Evolutionary conservation across 2,329 filamentous ascomycete species (phyloP).

Genomic region (Aspergillus calidoustus): DNA sequence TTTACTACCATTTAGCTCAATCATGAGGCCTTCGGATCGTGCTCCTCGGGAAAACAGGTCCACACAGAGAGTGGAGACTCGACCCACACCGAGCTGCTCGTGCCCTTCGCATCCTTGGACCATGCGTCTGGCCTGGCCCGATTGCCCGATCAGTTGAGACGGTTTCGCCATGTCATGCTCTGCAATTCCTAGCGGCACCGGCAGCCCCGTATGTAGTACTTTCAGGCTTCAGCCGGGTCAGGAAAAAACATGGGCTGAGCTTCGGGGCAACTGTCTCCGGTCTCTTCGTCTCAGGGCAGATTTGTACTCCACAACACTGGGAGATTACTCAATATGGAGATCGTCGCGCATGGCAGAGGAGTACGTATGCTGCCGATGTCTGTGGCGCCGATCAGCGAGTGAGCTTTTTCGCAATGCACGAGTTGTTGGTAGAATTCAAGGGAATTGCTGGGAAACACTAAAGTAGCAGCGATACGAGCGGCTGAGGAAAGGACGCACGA

Average conservation of each 20-base stretch:
- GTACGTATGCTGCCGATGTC: slow-evolving; percentile 10
- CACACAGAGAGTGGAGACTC: slow-evolving; percentile 5
- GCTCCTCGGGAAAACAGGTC: slow-evolving; percentile 1
- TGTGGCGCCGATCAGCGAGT: not conserved
- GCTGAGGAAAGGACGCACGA: not conserved
- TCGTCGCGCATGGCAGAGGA: slow-evolving; percentile 8
- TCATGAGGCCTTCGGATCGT: slow-evolving; percentile 1
- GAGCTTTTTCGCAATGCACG: not conserved
- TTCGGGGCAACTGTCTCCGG: not conserved
- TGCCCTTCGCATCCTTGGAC: not conserved
- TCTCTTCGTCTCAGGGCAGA: not conserved
- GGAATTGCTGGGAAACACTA: not conserved
- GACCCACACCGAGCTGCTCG: slow-evolving; percentile 4
- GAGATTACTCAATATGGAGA: slow-evolving; percentile 8
- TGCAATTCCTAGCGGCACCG: not conserved
- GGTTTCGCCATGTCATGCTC: not conserved
- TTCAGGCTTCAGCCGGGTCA: too few relatives aligned
- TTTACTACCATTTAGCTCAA: not conserved
- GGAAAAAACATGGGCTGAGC: not conserved
- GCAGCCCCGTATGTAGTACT: too few relatives aligned
- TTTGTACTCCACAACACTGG: not conserved
- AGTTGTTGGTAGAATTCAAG: not conserved
- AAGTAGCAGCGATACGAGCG: not conserved
- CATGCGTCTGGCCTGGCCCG: slow-evolving; percentile 8
- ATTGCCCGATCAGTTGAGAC: not conserved